Evolutionary conservation across 2,329 filamentous ascomycete species (phyloP).

Genomic region (Beauveria asiatica): DNA sequence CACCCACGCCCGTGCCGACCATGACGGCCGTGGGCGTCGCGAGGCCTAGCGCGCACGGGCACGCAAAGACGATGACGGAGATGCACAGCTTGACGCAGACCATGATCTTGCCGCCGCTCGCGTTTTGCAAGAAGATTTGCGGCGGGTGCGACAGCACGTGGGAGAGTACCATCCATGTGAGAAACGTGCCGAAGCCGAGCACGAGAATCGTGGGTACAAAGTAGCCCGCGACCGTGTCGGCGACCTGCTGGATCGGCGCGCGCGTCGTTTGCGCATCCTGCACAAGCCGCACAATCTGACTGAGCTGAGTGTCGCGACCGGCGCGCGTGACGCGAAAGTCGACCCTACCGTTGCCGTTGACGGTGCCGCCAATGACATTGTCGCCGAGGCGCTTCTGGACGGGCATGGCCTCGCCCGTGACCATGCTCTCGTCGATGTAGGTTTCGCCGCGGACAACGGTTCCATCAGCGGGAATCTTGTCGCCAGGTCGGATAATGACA

Average conservation of each 20-base stretch:
- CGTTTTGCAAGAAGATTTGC: slow-evolving; percentile 70
- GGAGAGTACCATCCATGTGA: slow-evolving; percentile 90
- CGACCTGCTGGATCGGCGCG: slow-evolving; percentile 88
- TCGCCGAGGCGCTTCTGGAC: slow-evolving; percentile 80
- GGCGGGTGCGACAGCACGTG: slow-evolving; percentile 80
- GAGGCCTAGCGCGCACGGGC: slow-evolving; percentile 90
- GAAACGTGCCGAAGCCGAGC: slow-evolving; percentile 77
- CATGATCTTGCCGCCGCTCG: slow-evolving; percentile 87
- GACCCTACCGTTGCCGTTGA: slow-evolving; percentile 85
- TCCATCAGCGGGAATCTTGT: slow-evolving; percentile 94
- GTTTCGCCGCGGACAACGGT: slow-evolving; percentile 80
- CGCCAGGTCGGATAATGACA: slow-evolving; percentile 84
- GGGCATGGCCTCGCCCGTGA: slow-evolving; percentile 93
- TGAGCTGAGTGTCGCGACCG: slow-evolving; percentile 90
- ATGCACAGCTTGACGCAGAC: slow-evolving; percentile 96
- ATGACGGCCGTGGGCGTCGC: slow-evolving; percentile 96
- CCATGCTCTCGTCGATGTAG: slow-evolving; percentile 96
- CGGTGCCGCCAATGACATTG: slow-evolving; percentile 81
- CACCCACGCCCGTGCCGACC: slow-evolving; percentile 96
- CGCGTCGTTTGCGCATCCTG: slow-evolving; percentile 93
- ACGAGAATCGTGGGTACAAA: slow-evolving; percentile 86
- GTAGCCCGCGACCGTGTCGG: slow-evolving; percentile 83
- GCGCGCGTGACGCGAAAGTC: slow-evolving; percentile 90
- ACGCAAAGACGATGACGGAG: slow-evolving; percentile 96
- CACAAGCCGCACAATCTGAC: slow-evolving; percentile 96